Conservation (phyloP, 495 filamentous ascomycete genomes). For the Lepraria neglecta region DNA sequence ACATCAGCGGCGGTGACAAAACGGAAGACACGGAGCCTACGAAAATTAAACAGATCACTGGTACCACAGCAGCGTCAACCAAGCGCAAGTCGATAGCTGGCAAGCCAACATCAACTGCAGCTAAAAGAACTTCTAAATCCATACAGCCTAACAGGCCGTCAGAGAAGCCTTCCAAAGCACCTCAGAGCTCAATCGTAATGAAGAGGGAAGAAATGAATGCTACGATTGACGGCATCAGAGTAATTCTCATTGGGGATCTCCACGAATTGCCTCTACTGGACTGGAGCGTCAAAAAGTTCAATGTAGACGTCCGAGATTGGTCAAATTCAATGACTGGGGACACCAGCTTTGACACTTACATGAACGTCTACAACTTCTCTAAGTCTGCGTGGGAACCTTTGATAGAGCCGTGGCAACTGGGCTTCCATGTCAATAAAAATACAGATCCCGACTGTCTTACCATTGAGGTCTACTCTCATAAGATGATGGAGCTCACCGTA, state of each 20-base stretch:
- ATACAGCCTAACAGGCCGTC: slow-evolving; percentile 32
- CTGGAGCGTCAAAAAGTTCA: slow-evolving; percentile 88
- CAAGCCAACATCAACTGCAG: slow-evolving; percentile 56
- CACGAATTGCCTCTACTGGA: slow-evolving; percentile 93
- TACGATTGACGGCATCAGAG: slow-evolving; percentile 76
- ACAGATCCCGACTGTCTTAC: slow-evolving; percentile 67
- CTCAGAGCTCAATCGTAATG: slow-evolving; percentile 50
- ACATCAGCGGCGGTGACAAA: slow-evolving; percentile 34
- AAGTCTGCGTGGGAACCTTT: slow-evolving; percentile 98
- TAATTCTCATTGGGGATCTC: slow-evolving; percentile 89
- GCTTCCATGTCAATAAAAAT: slow-evolving; percentile 80
- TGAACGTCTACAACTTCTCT: slow-evolving; percentile 97
- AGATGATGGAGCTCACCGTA: slow-evolving; percentile 82
- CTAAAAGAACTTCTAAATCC: slow-evolving; percentile 40
- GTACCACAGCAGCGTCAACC: slow-evolving; percentile 35
- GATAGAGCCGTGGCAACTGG: slow-evolving; percentile 92
- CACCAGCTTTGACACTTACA: slow-evolving; percentile 80
- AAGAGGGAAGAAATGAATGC: slow-evolving; percentile 80
- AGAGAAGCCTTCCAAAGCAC: slow-evolving; percentile 25
- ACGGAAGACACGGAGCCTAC: slow-evolving; percentile 48
- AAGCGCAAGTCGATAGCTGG: slow-evolving; percentile 62
- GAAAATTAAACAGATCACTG: slow-evolving; percentile 63
- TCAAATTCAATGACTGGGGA: slow-evolving; percentile 80
- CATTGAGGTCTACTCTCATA: slow-evolving; percentile 79
- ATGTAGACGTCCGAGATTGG: slow-evolving; percentile 79